Percentiles rank a stretch among this genome's conserved stretches.
Conservation (phyloP, 1,284 basidiomycete species). For the Psilocybe mexicana region DNA sequence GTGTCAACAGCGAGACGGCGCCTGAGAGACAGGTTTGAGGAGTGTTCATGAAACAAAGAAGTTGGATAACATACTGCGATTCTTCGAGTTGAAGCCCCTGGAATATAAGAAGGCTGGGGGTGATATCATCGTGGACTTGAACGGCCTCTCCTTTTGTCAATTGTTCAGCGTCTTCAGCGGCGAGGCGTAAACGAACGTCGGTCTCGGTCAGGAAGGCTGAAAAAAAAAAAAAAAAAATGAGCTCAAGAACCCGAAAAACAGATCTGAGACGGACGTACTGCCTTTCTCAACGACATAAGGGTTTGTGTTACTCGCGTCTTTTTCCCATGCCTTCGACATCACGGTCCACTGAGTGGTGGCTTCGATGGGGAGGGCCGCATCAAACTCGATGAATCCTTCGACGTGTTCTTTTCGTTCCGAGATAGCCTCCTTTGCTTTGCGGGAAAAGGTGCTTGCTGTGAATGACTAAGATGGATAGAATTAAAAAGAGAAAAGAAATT, state of each 20-base stretch:
- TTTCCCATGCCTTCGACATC: slow-evolving; percentile 17
- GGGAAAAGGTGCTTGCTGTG: slow-evolving; percentile 7
- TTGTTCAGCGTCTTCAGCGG: slow-evolving; percentile 18
- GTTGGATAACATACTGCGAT: slow-evolving; percentile 19
- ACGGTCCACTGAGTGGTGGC: slow-evolving; percentile 12
- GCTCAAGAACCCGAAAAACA: too few relatives aligned
- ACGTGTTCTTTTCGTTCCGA: slow-evolving; percentile 4
- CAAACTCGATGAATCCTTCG: slow-evolving; percentile 18
- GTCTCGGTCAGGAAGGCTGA: slow-evolving; percentile 6
- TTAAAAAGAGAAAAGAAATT: background rate
- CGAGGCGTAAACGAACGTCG: slow-evolving; percentile 21
- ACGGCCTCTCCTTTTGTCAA: slow-evolving; percentile 8
- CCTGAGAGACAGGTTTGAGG: slow-evolving; percentile 5
- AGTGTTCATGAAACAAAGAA: background rate
- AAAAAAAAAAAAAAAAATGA: background rate
- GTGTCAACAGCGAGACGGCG: slow-evolving; percentile 16
- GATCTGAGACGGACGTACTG: slow-evolving; percentile 1
- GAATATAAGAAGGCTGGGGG: slow-evolving; percentile 23
- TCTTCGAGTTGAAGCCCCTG: slow-evolving; percentile 21
- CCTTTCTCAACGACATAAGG: slow-evolving; percentile 14
- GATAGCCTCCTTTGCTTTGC: slow-evolving; percentile 7
- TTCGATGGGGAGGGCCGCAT: slow-evolving; percentile 4
- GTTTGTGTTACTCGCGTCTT: slow-evolving; percentile 13
- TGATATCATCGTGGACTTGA: slow-evolving; percentile 22
- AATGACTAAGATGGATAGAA: background rate